Percentiles rank a stretch among this genome's conserved stretches.
Evolutionary conservation across 2,329 filamentous ascomycete genomes (phyloP).

Genomic region (Elsinoe perseae): DNA sequence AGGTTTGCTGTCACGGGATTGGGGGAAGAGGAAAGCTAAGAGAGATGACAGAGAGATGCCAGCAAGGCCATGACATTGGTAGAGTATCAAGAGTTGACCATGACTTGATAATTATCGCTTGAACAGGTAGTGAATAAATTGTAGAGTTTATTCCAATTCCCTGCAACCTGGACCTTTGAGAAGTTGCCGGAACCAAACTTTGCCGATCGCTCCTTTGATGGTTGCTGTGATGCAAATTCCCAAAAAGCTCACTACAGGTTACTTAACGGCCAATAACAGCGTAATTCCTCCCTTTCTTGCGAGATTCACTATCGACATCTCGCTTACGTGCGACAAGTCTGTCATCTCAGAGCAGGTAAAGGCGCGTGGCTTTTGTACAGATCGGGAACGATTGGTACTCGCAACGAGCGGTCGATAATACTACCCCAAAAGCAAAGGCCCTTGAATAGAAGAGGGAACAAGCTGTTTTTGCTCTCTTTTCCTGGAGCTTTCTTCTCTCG

Average conservation of each 20-base stretch:
- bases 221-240: constrained; percentile 9
- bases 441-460: no score
- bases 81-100: not conserved
- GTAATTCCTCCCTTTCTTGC: not conserved
- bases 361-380: not conserved
- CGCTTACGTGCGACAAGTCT: not conserved
- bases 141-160: not conserved
- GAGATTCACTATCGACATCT: not conserved
- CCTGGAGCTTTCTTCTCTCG: not conserved
- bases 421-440: not conserved
- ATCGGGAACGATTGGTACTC: not conserved
- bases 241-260: constrained; percentile 9
- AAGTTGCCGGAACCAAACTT: not conserved
- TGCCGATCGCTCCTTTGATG: constrained; percentile 12
- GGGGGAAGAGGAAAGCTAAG: not conserved
- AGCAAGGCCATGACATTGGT: not conserved
- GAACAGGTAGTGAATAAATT: not conserved
- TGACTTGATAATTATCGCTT: not conserved
- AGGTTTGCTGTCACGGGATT: not conserved
- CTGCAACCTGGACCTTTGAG: constrained; percentile 7
- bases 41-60: not conserved
- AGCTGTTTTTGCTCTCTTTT: not conserved
- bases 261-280: constrained; percentile 10
- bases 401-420: not conserved
- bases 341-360: not conserved